These are phyloP conservation scores for Talaromyces sp. DNA, from an alignment of 2,329 filamentous ascomycete species.

Conservation along the genomic window DNA sequence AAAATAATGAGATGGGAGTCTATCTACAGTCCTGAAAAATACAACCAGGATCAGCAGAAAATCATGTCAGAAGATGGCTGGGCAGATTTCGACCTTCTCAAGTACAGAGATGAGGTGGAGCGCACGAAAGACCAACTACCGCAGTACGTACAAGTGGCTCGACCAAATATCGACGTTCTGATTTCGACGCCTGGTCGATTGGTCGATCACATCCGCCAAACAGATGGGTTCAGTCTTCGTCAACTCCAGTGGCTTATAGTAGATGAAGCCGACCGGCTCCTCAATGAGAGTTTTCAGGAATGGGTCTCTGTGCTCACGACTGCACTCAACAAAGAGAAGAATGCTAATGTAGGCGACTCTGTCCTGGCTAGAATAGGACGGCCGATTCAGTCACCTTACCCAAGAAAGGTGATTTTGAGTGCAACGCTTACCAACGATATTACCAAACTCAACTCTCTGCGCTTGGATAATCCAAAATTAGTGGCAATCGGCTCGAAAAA, in stretches of 20 bases:
- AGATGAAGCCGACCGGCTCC: constrained; percentile 87
- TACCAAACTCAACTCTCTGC: constrained; percentile 71
- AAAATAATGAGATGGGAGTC: constrained; percentile 62
- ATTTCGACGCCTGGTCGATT: constrained; percentile 89
- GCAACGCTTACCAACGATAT: constrained; percentile 89
- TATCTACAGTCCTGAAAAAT: constrained; percentile 63
- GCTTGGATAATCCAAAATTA: constrained; percentile 68
- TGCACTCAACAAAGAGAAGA: constrained; percentile 54
- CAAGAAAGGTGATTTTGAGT: constrained; percentile 82
- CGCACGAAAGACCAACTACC: constrained; percentile 46
- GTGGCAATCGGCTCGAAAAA: constrained; percentile 64
- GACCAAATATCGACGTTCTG: constrained; percentile 78
- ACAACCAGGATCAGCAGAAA: constrained; percentile 46
- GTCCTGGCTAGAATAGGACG: constrained; percentile 35
- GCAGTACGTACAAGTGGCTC: constrained; percentile 61
- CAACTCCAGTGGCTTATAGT: constrained; percentile 84
- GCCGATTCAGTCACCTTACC: constrained; percentile 38
- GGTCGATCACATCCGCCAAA: constrained; percentile 84
- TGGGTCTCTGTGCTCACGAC: constrained; percentile 73
- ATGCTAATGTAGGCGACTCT: constrained; percentile 42
- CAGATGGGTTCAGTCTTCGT: constrained; percentile 74
- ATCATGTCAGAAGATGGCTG: constrained; percentile 44
- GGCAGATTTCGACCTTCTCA: constrained; percentile 46
- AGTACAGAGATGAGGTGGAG: constrained; percentile 43
- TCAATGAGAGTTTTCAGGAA: constrained; percentile 89